These are phyloP conservation scores for Naegleria gruberi DNA, from an alignment of 208 protist genomes.

Conservation along the genomic window DNA sequence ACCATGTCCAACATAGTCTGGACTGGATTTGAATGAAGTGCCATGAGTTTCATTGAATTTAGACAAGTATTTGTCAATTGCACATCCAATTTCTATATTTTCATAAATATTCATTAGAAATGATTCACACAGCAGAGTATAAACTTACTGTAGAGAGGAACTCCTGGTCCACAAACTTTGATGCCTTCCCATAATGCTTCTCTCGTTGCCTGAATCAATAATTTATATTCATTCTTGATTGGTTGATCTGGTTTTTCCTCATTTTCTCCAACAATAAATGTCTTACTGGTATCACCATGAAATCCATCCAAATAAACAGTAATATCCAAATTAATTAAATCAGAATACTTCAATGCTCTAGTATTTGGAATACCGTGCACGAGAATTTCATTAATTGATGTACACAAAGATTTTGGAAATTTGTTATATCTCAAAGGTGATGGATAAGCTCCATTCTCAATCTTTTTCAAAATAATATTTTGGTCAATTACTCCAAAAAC, in stretches of 20 bases:
- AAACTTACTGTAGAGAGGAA: background rate
- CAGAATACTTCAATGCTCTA: slow-evolving; percentile 81
- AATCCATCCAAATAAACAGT: slow-evolving; percentile 83
- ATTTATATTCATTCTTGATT: background rate
- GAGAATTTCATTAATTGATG: slow-evolving; percentile 84
- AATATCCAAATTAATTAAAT: slow-evolving; percentile 97
- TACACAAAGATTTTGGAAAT: slow-evolving; percentile 96
- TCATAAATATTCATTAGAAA: background rate
- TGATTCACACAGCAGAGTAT: too few relatives aligned
- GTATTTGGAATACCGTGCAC: slow-evolving; percentile 92
- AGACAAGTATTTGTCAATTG: slow-evolving; percentile 63
- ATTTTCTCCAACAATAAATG: slow-evolving; percentile 72
- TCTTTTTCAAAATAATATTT: background rate
- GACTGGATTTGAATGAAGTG: slow-evolving; percentile 52
- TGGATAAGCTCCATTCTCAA: slow-evolving; percentile 74
- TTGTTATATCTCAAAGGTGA: slow-evolving; percentile 95
- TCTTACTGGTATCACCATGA: slow-evolving; percentile 84
- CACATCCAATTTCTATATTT: slow-evolving; percentile 50
- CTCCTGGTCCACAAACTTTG: slow-evolving; percentile 3
- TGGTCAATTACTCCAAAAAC: background rate
- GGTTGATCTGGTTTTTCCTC: slow-evolving; percentile 42
- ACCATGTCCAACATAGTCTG: slow-evolving; percentile 84
- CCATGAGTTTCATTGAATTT: slow-evolving; percentile 35
- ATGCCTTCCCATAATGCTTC: slow-evolving; percentile 4
- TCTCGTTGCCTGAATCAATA: background rate